Conservation (phyloP, 495 filamentous ascomycete genomes). For the Alectoria sarmentosa region DNA sequence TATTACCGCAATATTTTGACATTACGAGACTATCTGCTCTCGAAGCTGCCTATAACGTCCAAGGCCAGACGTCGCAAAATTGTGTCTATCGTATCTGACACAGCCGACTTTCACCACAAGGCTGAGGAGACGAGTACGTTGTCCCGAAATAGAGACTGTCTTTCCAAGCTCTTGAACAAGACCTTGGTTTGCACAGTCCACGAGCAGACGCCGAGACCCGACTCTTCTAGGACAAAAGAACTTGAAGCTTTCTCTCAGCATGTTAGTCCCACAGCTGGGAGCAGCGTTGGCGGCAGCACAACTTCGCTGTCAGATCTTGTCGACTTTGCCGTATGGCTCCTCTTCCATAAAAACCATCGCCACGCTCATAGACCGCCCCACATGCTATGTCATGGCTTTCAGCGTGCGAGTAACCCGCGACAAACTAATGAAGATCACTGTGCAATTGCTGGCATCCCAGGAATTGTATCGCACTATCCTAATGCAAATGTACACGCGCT, state of each 20-base stretch:
- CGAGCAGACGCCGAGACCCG: conserved; percentile 28
- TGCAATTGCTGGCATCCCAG: conserved; percentile 43
- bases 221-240: conserved; percentile 44
- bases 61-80: conserved; percentile 47
- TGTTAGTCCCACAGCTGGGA: conserved; percentile 11
- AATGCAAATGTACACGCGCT: conserved; percentile 66
- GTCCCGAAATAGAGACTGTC: neutral
- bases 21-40: conserved; percentile 64
- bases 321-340: conserved; percentile 69
- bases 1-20: conserved; percentile 66
- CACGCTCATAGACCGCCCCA: conserved; percentile 54
- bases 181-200: conserved; percentile 55
- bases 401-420: conserved; percentile 31
- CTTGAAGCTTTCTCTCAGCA: conserved; percentile 65
- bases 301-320: conserved; percentile 53
- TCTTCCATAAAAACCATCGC: conserved; percentile 55
- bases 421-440: conserved; percentile 28
- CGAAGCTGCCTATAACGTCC: conserved; percentile 44
- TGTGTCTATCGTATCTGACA: conserved; percentile 27
- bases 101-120: neutral
- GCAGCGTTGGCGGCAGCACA: conserved; percentile 7
- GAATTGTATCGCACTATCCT: conserved; percentile 46
- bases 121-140: neutral
- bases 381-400: conserved; percentile 73
- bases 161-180: conserved; percentile 44